phyloP scores from a whole-genome alignment of 768 basidiomycete species.

The Boletellus emodensis region DNA sequence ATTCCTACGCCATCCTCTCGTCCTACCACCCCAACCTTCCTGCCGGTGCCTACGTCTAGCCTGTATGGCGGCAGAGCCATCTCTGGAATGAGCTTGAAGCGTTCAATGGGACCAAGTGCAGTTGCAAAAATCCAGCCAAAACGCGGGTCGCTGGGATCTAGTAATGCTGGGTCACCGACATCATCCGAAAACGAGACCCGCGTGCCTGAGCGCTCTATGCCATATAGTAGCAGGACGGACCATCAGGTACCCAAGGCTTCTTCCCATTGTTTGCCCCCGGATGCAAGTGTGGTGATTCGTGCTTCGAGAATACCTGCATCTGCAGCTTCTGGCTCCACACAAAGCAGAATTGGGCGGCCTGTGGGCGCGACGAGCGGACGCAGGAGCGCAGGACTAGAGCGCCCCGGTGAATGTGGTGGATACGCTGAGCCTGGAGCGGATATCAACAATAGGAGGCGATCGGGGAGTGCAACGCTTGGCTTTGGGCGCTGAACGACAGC shows the following conservation, averaged over 20 bases:
- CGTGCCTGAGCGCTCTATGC: constrained; percentile 25
- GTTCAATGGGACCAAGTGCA: constrained; percentile 50
- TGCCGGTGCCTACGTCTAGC: constrained; percentile 61
- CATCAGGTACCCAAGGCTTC: constrained; percentile 32
- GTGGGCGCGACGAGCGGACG: constrained; percentile 39
- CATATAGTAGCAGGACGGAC: constrained; percentile 24
- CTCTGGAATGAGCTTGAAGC: constrained; percentile 49
- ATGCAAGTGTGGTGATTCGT: constrained; percentile 48
- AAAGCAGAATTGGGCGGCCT: constrained; percentile 45
- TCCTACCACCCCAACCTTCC: constrained; percentile 71
- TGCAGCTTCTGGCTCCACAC: constrained; percentile 29
- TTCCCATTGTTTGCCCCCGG: constrained; percentile 40
- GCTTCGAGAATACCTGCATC: constrained; percentile 40
- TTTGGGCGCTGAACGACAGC: constrained; percentile 18
- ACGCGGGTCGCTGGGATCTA: constrained; percentile 60
- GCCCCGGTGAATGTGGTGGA: constrained; percentile 17
- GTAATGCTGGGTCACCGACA: constrained; percentile 28
- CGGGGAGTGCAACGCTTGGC: constrained; percentile 24
- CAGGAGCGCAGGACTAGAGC: constrained; percentile 38
- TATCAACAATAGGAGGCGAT: constrained; percentile 25
- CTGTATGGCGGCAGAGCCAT: constrained; percentile 38
- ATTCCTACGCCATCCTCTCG: constrained; percentile 66
- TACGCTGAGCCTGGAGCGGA: constrained; percentile 16
- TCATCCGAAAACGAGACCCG: constrained; percentile 27
- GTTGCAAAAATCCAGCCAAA: constrained; percentile 45